Evolutionary conservation across 2,329 filamentous ascomycete genomes (phyloP).

Genomic region (Trichoderma cornu-damae): DNA sequence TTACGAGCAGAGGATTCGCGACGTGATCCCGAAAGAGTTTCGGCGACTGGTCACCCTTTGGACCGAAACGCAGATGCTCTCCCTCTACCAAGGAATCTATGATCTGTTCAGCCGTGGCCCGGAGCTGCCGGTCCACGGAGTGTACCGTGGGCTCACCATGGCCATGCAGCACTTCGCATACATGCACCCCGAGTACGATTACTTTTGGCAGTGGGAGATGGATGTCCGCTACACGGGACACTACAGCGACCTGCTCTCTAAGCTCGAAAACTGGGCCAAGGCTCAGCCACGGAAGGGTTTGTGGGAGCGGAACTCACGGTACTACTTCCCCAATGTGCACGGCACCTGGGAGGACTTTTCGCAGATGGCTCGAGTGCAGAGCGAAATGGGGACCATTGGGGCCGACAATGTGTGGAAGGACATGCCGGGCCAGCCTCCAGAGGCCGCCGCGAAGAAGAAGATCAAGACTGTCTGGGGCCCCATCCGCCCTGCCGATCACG

Average conservation of each 20-base stretch:
- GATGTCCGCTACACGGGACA: conserved; percentile 87
- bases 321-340: conserved; percentile 72
- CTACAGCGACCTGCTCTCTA: conserved; percentile 69
- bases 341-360: conserved; percentile 76
- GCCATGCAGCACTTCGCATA: conserved; percentile 91
- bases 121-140: conserved; percentile 77
- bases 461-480: conserved; percentile 80
- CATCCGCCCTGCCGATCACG: conserved; percentile 58
- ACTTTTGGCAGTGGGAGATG: conserved; percentile 95
- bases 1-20: conserved; percentile 62
- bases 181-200: conserved; percentile 81
- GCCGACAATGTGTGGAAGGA: conserved; percentile 64
- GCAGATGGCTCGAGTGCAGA: conserved; percentile 66
- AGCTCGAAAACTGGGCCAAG: conserved; percentile 63
- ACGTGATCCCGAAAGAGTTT: conserved; percentile 76
- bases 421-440: conserved; percentile 39
- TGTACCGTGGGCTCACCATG: conserved; percentile 91
- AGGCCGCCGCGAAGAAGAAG: conserved; percentile 34
- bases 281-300: conserved; percentile 72
- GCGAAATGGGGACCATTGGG: conserved; percentile 61
- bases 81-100: conserved; percentile 81
- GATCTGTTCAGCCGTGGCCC: conserved; percentile 64
- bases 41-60: conserved; percentile 83
- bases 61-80: conserved; percentile 89
- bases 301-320: conserved; percentile 74